These are phyloP conservation scores for Penicillium palitans DNA, from an alignment of 2,329 filamentous ascomycete genomes.

Conservation along the genomic window DNA sequence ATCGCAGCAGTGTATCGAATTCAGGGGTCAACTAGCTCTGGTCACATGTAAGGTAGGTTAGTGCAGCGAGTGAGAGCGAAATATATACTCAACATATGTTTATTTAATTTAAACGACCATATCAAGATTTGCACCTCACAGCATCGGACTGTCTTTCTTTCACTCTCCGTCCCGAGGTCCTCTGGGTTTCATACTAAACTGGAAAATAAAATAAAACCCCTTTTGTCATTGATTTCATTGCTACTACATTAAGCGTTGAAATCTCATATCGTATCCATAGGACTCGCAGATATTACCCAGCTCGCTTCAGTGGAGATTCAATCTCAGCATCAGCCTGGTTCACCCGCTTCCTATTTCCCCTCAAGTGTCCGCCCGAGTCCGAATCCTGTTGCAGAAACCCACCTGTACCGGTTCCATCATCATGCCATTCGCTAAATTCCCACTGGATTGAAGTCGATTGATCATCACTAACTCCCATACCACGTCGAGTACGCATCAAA, in stretches of 20 bases:
- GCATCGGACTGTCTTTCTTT: too few species aligned
- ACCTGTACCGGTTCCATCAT: constrained; percentile 40
- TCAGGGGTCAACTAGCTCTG: not conserved
- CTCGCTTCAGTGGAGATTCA: constrained; percentile 18
- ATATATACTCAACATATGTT: not conserved
- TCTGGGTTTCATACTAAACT: not conserved
- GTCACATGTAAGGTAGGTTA: not conserved
- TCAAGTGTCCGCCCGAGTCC: constrained; percentile 19
- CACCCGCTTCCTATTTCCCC: constrained; percentile 38
- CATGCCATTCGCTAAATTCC: constrained; percentile 76
- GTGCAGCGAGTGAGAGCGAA: not conserved
- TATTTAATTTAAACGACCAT: not conserved
- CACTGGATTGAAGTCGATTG: constrained; percentile 71
- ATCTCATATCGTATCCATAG: not conserved
- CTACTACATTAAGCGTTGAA: not conserved
- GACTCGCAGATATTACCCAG: constrained; percentile 8
- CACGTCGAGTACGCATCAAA: constrained; percentile 60
- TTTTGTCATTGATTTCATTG: not conserved
- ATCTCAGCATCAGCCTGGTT: constrained; percentile 11
- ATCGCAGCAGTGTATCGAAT: not conserved
- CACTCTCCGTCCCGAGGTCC: not conserved
- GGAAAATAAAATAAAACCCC: not conserved
- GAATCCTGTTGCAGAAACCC: constrained; percentile 22
- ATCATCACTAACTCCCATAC: constrained; percentile 61
- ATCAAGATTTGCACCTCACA: not conserved